These are phyloP conservation scores for Trichophyton rubrum DNA, from an alignment of 2,329 filamentous ascomycete genomes.

Conservation along the genomic window DNA sequence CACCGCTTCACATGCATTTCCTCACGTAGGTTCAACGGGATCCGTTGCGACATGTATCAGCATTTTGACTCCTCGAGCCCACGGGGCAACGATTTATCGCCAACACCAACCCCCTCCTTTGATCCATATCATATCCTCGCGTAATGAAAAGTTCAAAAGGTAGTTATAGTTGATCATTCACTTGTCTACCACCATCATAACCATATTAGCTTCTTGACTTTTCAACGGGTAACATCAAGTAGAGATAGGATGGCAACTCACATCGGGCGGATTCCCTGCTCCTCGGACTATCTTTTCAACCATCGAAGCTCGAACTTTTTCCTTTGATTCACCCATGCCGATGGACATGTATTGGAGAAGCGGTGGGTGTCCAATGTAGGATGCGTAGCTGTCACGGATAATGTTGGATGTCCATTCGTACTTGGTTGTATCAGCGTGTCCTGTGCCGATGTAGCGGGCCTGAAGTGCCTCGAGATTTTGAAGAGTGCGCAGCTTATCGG, in stretches of 20 bases:
- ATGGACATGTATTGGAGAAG: conserved; percentile 80
- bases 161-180: background rate
- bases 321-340: conserved; percentile 71
- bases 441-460: conserved; percentile 88
- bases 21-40: background rate
- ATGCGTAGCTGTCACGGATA: conserved; percentile 80
- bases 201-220: background rate
- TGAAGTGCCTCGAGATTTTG: conserved; percentile 97
- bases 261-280: conserved; percentile 53
- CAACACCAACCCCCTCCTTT: background rate
- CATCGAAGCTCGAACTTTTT: conserved; percentile 66
- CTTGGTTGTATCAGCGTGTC: conserved; percentile 90
- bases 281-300: conserved; percentile 62
- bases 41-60: background rate
- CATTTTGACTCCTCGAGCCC: background rate
- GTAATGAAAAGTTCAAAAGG: background rate
- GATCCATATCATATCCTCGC: background rate
- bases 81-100: background rate
- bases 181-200: background rate
- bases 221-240: background rate
- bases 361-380: conserved; percentile 78
- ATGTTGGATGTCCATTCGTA: conserved; percentile 98
- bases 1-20: background rate
- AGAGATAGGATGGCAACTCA: conserved; percentile 19
- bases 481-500: conserved; percentile 93